Base-by-base conservation (phyloP, 345 rosid genomes). In the Raphanus sativus region DNA sequence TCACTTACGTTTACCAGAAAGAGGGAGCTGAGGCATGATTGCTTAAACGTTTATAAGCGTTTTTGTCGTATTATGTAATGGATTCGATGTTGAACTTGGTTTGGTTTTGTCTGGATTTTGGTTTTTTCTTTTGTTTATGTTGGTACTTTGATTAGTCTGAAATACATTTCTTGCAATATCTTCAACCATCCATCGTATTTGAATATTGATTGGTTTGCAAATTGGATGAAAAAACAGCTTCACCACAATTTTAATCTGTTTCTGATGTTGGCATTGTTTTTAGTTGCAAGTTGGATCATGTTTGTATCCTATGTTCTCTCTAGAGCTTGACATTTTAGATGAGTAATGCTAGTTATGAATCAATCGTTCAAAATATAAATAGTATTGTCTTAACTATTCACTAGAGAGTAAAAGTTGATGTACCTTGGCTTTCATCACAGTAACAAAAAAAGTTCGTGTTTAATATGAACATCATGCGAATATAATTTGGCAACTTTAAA, bases 1-100 rank as follows among this genome's bases (percentile, higher is more conserved):
- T 80, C 13, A 80, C 83, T 3, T 80, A 80, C 13, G 76, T 75
- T 3, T 80, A 80, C 70, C 76, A 80, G 80, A 75, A 75, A 29
- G 80, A 75, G 2, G 83, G 73, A 13, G 69, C 24, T 1, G 83
- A 65, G 5, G 82, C 52, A 10, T 77, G 81, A 77, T 62, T 5
- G 0, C 21, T 21, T 21, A 21, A 21, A 21, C 21, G 21, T 21
- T 21, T 21, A 21, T 21, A 38, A 38, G 45, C 12, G 8, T 38
- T 38, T 38, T 42, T 48, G 55, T 48, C 16, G 5, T 48, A 48
- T 48, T 13, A 48, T 48, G 55, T 48, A 48, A 48, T 48, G 17
- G 55, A n/a, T 13, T 48, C 55, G 7, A 2, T 48, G 55, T 48
- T n/a, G 4, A 5, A 48, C 17, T n/a, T n/a, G 2, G 4, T 48